These are phyloP conservation scores for Apocynum venetum DNA, from an alignment of 257 asterid species.

Conservation along the genomic window DNA sequence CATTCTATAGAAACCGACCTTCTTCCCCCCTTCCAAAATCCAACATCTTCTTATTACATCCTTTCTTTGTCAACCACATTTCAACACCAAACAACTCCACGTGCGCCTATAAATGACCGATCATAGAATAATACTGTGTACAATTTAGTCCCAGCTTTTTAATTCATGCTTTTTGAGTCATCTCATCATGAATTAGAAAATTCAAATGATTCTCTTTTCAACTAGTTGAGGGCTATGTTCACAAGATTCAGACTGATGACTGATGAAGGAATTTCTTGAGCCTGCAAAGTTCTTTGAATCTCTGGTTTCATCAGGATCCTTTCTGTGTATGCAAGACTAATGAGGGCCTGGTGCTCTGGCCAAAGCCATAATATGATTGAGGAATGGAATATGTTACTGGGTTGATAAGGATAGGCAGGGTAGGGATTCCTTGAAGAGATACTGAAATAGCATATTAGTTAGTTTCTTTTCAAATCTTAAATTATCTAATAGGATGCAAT, in stretches of 20 bases:
- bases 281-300: not conserved
- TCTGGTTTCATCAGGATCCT: not conserved
- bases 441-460: too few species aligned
- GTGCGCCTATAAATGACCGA: conserved; percentile 10
- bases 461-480: too few species aligned
- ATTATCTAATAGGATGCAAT: too few species aligned
- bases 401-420: not conserved
- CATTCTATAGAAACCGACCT: not conserved
- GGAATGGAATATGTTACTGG: not conserved
- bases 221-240: not conserved
- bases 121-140: not conserved
- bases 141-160: not conserved
- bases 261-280: not conserved
- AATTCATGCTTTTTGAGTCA: not conserved
- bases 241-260: not conserved
- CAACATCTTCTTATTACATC: conserved; percentile 4
- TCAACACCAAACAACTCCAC: conserved; percentile 10
- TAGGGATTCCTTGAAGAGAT: too few species aligned
- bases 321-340: not conserved
- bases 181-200: not conserved
- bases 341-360: not conserved
- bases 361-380: not conserved
- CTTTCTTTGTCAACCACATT: conserved; percentile 9
- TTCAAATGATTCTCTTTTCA: not conserved
- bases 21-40: not conserved